These are phyloP conservation scores for Lablab purpureus DNA, from an alignment of 306 rosid genomes.

Conservation along the genomic window DNA sequence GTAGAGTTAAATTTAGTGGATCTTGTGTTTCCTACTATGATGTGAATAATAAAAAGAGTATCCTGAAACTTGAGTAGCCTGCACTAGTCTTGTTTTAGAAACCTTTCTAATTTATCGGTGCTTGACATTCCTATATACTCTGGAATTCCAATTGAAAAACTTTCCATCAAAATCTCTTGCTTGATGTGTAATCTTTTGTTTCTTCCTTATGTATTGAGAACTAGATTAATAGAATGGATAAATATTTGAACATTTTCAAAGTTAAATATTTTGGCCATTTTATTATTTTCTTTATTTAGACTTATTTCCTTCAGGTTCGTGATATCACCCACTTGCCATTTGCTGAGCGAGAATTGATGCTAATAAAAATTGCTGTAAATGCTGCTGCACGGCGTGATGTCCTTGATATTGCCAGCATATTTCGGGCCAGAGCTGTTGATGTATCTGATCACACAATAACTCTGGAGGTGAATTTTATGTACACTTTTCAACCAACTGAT, in stretches of 20 bases:
- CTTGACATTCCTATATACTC: background rate
- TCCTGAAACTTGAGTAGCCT: background rate
- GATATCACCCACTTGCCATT: constrained; percentile 84
- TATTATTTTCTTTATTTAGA: constrained; percentile 29
- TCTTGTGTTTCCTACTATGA: constrained; percentile 15
- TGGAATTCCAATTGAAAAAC: constrained; percentile 18
- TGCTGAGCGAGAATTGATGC: constrained; percentile 87
- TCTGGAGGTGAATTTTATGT: constrained; percentile 69
- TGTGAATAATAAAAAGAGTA: constrained; percentile 19
- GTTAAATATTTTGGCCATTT: background rate
- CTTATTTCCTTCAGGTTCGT: constrained; percentile 59
- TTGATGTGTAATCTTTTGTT: background rate
- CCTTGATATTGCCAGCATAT: constrained; percentile 85
- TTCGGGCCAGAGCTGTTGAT: constrained; percentile 83
- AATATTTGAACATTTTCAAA: constrained; percentile 9
- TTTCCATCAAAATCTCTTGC: constrained; percentile 13
- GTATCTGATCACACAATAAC: constrained; percentile 87
- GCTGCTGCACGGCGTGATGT: constrained; percentile 85
- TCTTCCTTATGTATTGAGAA: constrained; percentile 26
- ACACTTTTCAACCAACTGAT: constrained; percentile 37
- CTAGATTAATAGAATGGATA: constrained; percentile 5
- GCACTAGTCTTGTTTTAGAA: background rate
- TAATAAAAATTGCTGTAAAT: constrained; percentile 83
- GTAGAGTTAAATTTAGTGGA: background rate
- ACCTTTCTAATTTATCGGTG: constrained; percentile 1